These are phyloP conservation scores for Daucus carota DNA, from an alignment of 129 eudicot species.

Conservation along the genomic window DNA sequence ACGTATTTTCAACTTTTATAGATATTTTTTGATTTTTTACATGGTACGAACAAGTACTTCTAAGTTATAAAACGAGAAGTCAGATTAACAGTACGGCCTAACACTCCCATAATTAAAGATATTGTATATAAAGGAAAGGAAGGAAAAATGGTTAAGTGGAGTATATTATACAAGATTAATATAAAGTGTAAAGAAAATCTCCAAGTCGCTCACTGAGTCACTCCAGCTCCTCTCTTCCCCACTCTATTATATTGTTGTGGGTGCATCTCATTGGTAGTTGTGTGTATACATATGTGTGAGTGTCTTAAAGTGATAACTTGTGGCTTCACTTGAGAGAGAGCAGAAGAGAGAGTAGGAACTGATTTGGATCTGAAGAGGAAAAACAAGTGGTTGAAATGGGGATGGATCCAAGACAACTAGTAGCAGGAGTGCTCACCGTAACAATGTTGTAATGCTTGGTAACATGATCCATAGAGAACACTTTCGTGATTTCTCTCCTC, in stretches of 20 bases:
- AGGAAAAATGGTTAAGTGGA: background rate
- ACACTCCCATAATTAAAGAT: too few species aligned
- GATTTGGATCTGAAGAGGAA: constrained; percentile 35
- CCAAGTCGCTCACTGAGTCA: background rate
- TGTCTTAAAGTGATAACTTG: background rate
- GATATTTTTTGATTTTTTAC: too few species aligned
- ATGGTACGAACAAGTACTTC: too few species aligned
- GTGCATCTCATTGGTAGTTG: background rate
- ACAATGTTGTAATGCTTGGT: constrained; percentile 97
- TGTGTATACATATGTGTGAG: background rate
- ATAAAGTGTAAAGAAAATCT: background rate
- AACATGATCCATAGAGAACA: constrained; percentile 91
- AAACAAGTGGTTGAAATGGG: background rate
- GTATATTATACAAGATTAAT: background rate
- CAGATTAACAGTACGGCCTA: too few species aligned
- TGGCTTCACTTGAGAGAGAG: background rate
- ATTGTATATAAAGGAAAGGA: background rate
- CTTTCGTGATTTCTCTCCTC: constrained; percentile 29
- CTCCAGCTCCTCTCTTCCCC: constrained; percentile 6
- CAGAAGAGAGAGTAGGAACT: background rate
- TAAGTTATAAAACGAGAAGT: too few species aligned
- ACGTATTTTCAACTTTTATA: too few species aligned
- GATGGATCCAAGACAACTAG: constrained; percentile 80
- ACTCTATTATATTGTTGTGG: constrained; percentile 1
- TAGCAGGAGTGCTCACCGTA: constrained; percentile 82